Evolutionary conservation across 116 monocot genomes (phyloP).

Genomic region (Phalaenopsis hybrid): DNA sequence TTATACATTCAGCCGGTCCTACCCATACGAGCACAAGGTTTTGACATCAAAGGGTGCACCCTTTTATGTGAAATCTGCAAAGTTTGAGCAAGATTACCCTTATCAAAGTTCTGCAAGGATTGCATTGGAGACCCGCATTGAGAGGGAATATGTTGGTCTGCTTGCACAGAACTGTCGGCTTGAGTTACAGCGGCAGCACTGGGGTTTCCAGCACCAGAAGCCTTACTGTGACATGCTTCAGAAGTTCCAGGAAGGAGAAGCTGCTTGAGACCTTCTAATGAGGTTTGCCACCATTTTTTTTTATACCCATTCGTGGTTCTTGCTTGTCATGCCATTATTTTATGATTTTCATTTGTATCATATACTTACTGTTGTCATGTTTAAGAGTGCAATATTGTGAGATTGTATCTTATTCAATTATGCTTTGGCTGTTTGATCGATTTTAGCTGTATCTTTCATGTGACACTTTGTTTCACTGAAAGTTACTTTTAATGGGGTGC

Average conservation of each 20-base stretch:
- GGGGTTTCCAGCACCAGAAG: constrained; percentile 47
- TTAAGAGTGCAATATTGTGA: neutral
- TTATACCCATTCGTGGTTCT: neutral
- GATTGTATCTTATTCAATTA: neutral
- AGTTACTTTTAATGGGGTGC: neutral
- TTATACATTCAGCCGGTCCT: constrained; percentile 41
- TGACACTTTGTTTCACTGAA: neutral
- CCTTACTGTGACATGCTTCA: constrained; percentile 85
- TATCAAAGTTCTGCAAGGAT: constrained; percentile 37
- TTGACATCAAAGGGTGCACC: constrained; percentile 58
- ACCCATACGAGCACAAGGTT: constrained; percentile 55
- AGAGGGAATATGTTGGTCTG: constrained; percentile 65
- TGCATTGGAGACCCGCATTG: constrained; percentile 59
- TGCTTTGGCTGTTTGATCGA: neutral
- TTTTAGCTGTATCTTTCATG: neutral
- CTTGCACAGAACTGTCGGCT: constrained; percentile 72
- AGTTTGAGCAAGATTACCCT: constrained; percentile 80
- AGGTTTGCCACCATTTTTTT: constrained; percentile 4
- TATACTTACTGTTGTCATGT: neutral
- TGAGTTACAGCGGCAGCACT: constrained; percentile 74
- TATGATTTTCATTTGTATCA: constrained; percentile 1
- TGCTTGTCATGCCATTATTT: neutral
- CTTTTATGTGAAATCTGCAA: constrained; percentile 67
- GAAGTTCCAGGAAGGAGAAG: constrained; percentile 42
- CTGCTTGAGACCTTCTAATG: constrained; percentile 1